Evolutionary conservation across 768 basidiomycete species (phyloP).

Genomic region (Coprinopsis sp.): DNA sequence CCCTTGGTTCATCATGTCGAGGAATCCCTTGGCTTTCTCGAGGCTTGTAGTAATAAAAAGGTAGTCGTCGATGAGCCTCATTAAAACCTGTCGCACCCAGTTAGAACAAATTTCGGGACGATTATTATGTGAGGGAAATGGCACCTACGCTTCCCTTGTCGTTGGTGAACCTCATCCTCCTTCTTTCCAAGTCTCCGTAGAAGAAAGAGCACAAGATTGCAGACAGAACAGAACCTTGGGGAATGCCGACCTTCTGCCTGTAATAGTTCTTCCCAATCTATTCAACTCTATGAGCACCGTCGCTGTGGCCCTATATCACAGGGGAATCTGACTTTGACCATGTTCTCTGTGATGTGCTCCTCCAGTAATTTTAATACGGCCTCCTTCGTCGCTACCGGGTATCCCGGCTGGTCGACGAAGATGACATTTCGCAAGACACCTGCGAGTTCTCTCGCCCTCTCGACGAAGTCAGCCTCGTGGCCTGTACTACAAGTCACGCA

Average conservation of each 20-base stretch:
- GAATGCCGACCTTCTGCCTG: slow-evolving; percentile 90
- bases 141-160: slow-evolving; percentile 61
- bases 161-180: slow-evolving; percentile 39
- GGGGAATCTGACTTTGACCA: slow-evolving; percentile 67
- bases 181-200: slow-evolving; percentile 84
- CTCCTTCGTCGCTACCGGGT: slow-evolving; percentile 34
- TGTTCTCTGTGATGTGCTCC: slow-evolving; percentile 88
- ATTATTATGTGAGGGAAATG: not conserved
- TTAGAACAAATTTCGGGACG: too few species aligned
- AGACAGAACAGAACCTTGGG: slow-evolving; percentile 96
- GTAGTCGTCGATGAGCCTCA: slow-evolving; percentile 94
- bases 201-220: slow-evolving; percentile 90
- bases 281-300: not conserved
- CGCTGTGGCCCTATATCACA: not conserved
- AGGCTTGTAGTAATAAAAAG: slow-evolving; percentile 74
- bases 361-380: slow-evolving; percentile 71
- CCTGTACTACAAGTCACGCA: slow-evolving; percentile 38
- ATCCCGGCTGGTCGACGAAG: slow-evolving; percentile 75
- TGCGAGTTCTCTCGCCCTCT: slow-evolving; percentile 66
- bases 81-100: slow-evolving; percentile 65
- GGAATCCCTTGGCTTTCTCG: slow-evolving; percentile 58
- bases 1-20: slow-evolving; percentile 70
- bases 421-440: slow-evolving; percentile 65
- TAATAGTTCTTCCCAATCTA: slow-evolving; percentile 82
- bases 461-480: slow-evolving; percentile 70